Base-by-base conservation (phyloP, 768 basidiomycete species). In the Clitopilus hobsonii region DNA sequence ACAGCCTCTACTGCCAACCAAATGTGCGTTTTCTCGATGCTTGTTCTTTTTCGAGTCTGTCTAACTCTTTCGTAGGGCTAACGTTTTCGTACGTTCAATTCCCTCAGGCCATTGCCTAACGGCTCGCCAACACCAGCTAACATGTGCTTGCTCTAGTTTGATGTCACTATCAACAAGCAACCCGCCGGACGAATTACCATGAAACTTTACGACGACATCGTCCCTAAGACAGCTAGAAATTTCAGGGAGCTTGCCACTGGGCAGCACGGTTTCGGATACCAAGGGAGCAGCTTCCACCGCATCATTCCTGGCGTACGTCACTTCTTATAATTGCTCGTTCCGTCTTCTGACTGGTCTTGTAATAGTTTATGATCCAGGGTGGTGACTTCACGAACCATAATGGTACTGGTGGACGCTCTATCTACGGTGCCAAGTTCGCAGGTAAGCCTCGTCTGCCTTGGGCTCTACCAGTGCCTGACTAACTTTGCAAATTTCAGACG, bases 361-460 rank as follows among this genome's bases (percentile, higher is more conserved):
- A 51, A 45, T 41, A 81, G 81, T 91, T 89, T 73, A 93, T 93
- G 91, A 69, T 89, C 47, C 91, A 93, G 68, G 92, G 90, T 23
- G 92, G 92, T 23, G 92, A 94, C 71, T 92, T 93, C 70, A 91
- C 89, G 26, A 65, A 71, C 8, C 76, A 81, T 58, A 82, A 91
- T 58, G 89, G 89, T 13, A 91, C 88, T 0, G 89, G 91, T 28
- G 89, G 89, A n/a, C 78, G 85, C 68, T 91, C 89, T 13, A 91
- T 93, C 67, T 95, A 92, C 61, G 93, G 92, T 28, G 77, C 81
- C 55, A 86, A 83, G 65, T 94, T 95, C 69, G 69, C 74, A 38
- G 84, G 89, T 90, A 38, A 49, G 82, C 61, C 7, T 24, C 6
- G 24, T 36, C 24, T 23, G 3, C 45, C 23, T 16, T 25, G 54